Evolutionary conservation across 2,329 filamentous ascomycete genomes (phyloP).

Genomic region (Fusarium papillatum): DNA sequence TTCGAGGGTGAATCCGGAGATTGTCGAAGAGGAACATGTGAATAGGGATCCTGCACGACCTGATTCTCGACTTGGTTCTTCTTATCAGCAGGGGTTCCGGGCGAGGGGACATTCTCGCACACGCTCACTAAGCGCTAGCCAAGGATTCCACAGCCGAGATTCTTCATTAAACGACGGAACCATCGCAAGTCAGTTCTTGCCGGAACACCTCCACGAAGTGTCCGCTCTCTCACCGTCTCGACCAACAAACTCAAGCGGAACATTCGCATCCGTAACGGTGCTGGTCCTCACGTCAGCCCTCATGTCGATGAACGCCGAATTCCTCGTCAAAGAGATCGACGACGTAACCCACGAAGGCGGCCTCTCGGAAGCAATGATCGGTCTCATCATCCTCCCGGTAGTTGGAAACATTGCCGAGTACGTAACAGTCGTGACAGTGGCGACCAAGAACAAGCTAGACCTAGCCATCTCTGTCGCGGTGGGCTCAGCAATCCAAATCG

Average conservation of each 20-base stretch:
- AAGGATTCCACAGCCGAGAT: slow-evolving; percentile 36
- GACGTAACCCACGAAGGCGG: slow-evolving; percentile 63
- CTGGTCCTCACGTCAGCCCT: slow-evolving; percentile 67
- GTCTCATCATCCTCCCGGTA: slow-evolving; percentile 72
- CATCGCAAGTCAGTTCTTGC: slow-evolving; percentile 16
- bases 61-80: slow-evolving; percentile 22
- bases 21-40: slow-evolving; percentile 12
- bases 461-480: slow-evolving; percentile 72
- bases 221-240: not conserved
- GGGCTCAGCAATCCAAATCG: slow-evolving; percentile 73
- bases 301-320: slow-evolving; percentile 72
- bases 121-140: slow-evolving; percentile 40
- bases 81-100: slow-evolving; percentile 35
- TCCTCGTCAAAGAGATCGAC: slow-evolving; percentile 71
- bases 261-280: slow-evolving; percentile 60
- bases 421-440: slow-evolving; percentile 72
- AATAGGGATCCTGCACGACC: slow-evolving; percentile 13
- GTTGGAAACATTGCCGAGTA: slow-evolving; percentile 75
- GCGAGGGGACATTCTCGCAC: slow-evolving; percentile 43
- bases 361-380: slow-evolving; percentile 70
- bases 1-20: slow-evolving; percentile 10
- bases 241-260: slow-evolving; percentile 28
- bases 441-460: slow-evolving; percentile 72
- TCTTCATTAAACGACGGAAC: slow-evolving; percentile 33
- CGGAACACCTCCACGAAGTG: slow-evolving; percentile 2